phyloP scores from a whole-genome alignment of 2,329 filamentous ascomycete species.

The Peltaster fructicola region DNA sequence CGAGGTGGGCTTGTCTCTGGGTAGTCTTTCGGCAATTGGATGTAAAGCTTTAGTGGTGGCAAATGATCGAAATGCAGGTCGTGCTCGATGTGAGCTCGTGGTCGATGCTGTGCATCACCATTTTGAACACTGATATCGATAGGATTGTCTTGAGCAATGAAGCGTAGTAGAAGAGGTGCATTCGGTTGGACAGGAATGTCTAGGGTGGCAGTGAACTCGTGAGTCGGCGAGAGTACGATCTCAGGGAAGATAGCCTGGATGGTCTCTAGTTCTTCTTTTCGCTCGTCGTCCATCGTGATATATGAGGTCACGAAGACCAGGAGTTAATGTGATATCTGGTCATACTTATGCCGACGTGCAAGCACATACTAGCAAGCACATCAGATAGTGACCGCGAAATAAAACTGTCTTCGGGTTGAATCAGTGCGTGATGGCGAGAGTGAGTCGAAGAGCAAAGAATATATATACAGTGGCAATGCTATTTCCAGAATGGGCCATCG shows the following conservation, averaged over 20 bases:
- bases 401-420: too few species aligned
- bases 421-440: too few species aligned
- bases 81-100: slow-evolving; percentile 10
- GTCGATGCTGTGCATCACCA: slow-evolving; percentile 1
- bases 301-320: too few species aligned
- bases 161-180: slow-evolving; percentile 28
- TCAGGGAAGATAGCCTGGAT: slow-evolving; percentile 47
- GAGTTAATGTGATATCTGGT: too few species aligned
- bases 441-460: too few species aligned
- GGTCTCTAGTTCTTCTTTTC: slow-evolving; percentile 40
- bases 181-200: slow-evolving; percentile 38
- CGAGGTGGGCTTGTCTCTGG: slow-evolving; percentile 34
- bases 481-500: too few species aligned
- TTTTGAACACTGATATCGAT: neutral
- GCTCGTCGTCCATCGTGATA: too few species aligned
- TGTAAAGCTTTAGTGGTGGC: slow-evolving; percentile 35
- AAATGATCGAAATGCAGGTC: slow-evolving; percentile 36
- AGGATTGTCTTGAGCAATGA: slow-evolving; percentile 9
- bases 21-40: slow-evolving; percentile 38
- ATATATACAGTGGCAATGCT: too few species aligned
- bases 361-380: too few species aligned
- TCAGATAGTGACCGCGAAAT: too few species aligned
- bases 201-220: slow-evolving; percentile 33
- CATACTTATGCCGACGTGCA: too few species aligned
- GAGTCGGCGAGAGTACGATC: slow-evolving; percentile 29